A percentile compares a stretch with the other conserved stretches of the same genome.
These are phyloP conservation scores for Albugo laibachii DNA, from an alignment of 352 stramenopile genomes.

Conservation along the genomic window DNA sequence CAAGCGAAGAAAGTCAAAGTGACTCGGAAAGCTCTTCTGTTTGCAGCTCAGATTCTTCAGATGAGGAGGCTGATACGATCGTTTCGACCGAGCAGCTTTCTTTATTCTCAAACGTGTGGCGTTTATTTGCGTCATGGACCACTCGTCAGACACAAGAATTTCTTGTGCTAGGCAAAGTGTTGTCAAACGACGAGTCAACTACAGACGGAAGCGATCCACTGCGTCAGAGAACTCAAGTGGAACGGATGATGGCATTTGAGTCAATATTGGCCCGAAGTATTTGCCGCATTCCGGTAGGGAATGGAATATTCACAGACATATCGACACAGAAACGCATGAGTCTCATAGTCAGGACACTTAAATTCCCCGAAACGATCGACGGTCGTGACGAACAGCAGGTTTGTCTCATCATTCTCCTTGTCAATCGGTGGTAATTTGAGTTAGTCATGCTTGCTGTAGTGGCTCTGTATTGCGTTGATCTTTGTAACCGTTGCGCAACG, in stretches of 20 bases:
- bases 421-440: slow-evolving; percentile 1
- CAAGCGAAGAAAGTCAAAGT: slow-evolving; percentile 44
- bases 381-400: slow-evolving; percentile 13
- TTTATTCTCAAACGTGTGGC: slow-evolving; percentile 52
- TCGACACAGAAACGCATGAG: slow-evolving; percentile 34
- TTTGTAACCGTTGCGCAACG: slow-evolving; percentile 41
- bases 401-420: not conserved
- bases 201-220: slow-evolving; percentile 10
- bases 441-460: slow-evolving; percentile 12
- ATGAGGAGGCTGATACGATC: slow-evolving; percentile 50
- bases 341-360: slow-evolving; percentile 29
- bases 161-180: slow-evolving; percentile 15
- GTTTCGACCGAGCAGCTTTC: slow-evolving; percentile 46
- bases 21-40: slow-evolving; percentile 25
- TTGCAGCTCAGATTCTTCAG: slow-evolving; percentile 34
- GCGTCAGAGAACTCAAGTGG: slow-evolving; percentile 20
- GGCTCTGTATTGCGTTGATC: slow-evolving; percentile 39
- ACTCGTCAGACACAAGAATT: slow-evolving; percentile 33
- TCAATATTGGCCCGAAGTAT: slow-evolving; percentile 26
- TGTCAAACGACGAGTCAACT: slow-evolving; percentile 13
- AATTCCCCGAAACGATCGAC: slow-evolving; percentile 40
- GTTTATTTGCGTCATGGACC: slow-evolving; percentile 43
- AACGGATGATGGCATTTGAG: slow-evolving; percentile 46
- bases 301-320: slow-evolving; percentile 23
- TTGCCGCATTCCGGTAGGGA: slow-evolving; percentile 29